Percentiles rank a stretch among this genome's conserved stretches.
Evolutionary conservation across 805 yeast species (phyloP).

Genomic region (Wilhelminamyces savonicus): DNA sequence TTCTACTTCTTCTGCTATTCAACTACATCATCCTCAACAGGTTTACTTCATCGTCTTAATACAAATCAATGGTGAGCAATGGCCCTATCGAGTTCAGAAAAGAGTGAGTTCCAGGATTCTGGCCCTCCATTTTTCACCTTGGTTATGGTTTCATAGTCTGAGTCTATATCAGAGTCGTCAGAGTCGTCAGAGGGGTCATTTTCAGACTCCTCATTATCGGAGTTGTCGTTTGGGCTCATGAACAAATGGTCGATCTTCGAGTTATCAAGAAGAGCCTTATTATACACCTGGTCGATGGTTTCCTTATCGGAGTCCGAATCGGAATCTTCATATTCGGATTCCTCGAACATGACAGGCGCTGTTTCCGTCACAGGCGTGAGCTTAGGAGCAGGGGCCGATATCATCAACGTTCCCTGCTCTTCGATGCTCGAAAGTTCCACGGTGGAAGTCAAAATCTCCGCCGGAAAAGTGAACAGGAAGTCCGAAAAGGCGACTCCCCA

Average conservation of each 20-base stretch:
- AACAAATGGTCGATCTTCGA: not conserved
- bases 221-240: not conserved
- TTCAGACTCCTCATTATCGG: not conserved
- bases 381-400: not conserved
- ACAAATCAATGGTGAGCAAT: slow-evolving; percentile 1
- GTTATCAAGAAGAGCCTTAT: not conserved
- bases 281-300: too few species aligned
- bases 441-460: slow-evolving; percentile 30
- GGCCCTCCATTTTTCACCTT: not conserved
- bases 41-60: slow-evolving; percentile 3
- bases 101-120: slow-evolving; percentile 4
- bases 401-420: not conserved
- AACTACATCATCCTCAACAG: too few species aligned
- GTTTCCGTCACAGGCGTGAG: not conserved
- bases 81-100: slow-evolving; percentile 4
- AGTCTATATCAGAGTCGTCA: not conserved
- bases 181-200: not conserved
- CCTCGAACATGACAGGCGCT: too few species aligned
- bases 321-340: not conserved
- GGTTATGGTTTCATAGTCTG: not conserved
- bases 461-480: slow-evolving; percentile 22
- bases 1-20: too few species aligned
- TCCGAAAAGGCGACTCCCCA: slow-evolving; percentile 40
- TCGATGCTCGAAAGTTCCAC: slow-evolving; percentile 7
- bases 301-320: not conserved